Evolutionary conservation across 176 grass and related monocot genomes (phyloP), one percentile per base, ranked within the genome.

Genomic region (Hordeum vulgare): DNA sequence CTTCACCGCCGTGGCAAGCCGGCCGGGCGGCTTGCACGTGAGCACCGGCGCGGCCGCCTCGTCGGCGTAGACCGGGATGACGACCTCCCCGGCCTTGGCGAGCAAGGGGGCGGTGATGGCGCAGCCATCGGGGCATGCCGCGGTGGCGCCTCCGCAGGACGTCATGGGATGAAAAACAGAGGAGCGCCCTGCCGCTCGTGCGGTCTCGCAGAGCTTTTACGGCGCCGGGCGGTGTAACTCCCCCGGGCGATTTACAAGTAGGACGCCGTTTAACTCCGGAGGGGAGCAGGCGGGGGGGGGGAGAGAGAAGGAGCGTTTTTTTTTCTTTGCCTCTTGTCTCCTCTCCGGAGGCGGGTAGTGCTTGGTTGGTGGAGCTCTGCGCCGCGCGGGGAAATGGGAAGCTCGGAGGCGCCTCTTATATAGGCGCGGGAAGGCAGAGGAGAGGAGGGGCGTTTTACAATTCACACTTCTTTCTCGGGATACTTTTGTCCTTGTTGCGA

Each of bases 41-140:
- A 87, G 84, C 84, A 75, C 83, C 18, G 87, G 87, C 77, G 35
- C 68, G n/a, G 67, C 53, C 60, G 42, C 31, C 45, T 76, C 21
- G 2, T 74, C 88, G 0, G 11, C 59, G 57, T 47, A 36, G 59
- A 86, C 59, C 37, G 28, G 40, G 80, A 86, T 41, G 59, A 25
- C 79, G 37, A 90, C 73, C 42, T 82, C 64, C n/a, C 9, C 81
- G 9, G 7, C 10, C 74, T 90, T 86, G 74, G 20, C 44, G 4
- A 90, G 88, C 83, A 90, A 39, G 57, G 88, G 83, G 58, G n/a
- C 47, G 65, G 1, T 20, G 73, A 86, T 9, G 83, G 6, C 26
- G 57, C 57, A 8, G 59, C 66, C 88, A n/a, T 86, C 73, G 26
- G 11, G 14, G 77, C 77, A 81, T 2, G 81, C 86, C 66, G 40